These are phyloP conservation scores for Agrostemma githago DNA, from an alignment of 148 eudicot species.

Conservation along the genomic window DNA sequence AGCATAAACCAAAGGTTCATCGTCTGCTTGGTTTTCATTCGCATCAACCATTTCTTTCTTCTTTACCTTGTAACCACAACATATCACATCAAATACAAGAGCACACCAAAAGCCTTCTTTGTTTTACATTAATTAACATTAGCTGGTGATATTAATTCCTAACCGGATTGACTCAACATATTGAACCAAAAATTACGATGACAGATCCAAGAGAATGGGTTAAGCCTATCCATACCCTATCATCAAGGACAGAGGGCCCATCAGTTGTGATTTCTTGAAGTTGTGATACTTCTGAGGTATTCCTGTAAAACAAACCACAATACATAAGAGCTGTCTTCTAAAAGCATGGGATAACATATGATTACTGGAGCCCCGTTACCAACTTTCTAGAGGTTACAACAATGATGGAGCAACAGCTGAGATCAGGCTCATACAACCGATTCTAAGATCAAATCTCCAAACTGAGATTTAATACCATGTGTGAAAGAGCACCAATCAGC, in stretches of 20 bases:
- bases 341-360: neutral
- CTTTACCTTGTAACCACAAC: conserved; percentile 50
- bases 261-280: conserved; percentile 42
- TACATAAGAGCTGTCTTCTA: neutral
- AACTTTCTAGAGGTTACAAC: neutral
- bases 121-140: neutral
- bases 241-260: conserved; percentile 59
- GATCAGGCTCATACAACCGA: no score
- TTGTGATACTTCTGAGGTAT: conserved; percentile 31
- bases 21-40: conserved; percentile 52
- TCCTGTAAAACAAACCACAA: conserved; percentile 35
- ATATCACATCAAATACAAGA: conserved; percentile 1
- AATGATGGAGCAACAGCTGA: no score
- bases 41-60: conserved; percentile 63
- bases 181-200: neutral
- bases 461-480: no score
- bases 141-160: neutral
- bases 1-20: conserved; percentile 75
- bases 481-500: neutral
- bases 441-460: no score
- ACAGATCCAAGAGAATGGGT: neutral
- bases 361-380: neutral
- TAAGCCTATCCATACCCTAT: conserved; percentile 50
- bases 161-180: neutral
- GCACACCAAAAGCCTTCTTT: neutral